Evolutionary conservation across 768 basidiomycete species (phyloP).

Genomic region (Tricholoma terreum): DNA sequence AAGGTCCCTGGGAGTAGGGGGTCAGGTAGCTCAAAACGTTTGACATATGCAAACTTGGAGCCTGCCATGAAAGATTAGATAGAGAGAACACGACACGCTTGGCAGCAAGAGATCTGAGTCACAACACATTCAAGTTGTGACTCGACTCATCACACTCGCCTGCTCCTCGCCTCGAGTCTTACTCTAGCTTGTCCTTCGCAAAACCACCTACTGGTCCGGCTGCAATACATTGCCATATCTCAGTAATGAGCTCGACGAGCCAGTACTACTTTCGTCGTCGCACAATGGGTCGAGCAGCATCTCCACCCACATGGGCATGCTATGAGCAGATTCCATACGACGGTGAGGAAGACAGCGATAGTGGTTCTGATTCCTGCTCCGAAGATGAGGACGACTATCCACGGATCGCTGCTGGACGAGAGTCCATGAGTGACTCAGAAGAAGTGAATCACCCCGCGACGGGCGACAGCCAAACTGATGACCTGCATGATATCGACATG

Average conservation of each 20-base stretch:
- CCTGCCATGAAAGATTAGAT: constrained; percentile 65
- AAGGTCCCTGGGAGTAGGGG: constrained; percentile 79
- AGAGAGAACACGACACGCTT: too few species aligned
- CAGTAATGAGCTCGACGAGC: constrained; percentile 38
- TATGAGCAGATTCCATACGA: constrained; percentile 84
- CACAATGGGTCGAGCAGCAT: constrained; percentile 74
- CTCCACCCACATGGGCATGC: constrained; percentile 86
- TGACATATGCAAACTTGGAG: constrained; percentile 90
- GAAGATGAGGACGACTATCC: constrained; percentile 72
- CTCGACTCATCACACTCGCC: constrained; percentile 11
- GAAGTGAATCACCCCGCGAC: constrained; percentile 32
- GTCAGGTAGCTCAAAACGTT: constrained; percentile 86
- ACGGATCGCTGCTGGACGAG: constrained; percentile 16
- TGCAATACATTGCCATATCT: background rate
- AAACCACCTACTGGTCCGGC: background rate
- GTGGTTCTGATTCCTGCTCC: constrained; percentile 62
- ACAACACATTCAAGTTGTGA: constrained; percentile 11
- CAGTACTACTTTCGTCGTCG: constrained; percentile 63
- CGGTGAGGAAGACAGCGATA: constrained; percentile 60
- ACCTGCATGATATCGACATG: constrained; percentile 53
- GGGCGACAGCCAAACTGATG: constrained; percentile 28
- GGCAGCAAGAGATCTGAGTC: constrained; percentile 2
- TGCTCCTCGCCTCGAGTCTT: constrained; percentile 8
- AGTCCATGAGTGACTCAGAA: constrained; percentile 28
- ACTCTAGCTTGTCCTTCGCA: background rate